Conservation (phyloP, 2,329 filamentous ascomycete genomes). For the Trichoderma afroharzianum region DNA sequence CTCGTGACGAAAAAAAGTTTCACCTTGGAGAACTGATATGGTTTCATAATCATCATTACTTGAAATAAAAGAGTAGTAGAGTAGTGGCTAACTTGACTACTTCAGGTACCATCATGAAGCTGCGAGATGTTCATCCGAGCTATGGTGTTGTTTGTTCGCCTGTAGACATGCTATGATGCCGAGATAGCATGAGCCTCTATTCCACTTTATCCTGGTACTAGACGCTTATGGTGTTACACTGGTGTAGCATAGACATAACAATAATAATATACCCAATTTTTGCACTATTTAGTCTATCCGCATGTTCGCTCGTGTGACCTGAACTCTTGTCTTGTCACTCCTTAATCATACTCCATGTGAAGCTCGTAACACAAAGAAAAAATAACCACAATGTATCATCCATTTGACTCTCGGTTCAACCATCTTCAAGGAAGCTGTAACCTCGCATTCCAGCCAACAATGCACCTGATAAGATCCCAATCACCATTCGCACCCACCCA, state of each 20-base stretch:
- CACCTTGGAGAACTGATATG: slow-evolving; percentile 62
- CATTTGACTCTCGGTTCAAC: not conserved
- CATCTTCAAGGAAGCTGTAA: slow-evolving; percentile 40
- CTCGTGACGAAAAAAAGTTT: slow-evolving; percentile 52
- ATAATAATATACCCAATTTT: not conserved
- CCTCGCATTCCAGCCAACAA: slow-evolving; percentile 86
- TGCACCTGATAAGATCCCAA: slow-evolving; percentile 84
- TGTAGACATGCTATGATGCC: not conserved
- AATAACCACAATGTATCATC: not conserved
- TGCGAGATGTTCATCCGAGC: not conserved
- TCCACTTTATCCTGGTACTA: not conserved
- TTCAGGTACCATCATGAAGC: not conserved
- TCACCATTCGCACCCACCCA: slow-evolving; percentile 85
- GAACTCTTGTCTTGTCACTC: not conserved
- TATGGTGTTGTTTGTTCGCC: not conserved
- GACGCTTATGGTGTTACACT: not conserved
- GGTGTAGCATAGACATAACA: not conserved
- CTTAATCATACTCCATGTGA: not conserved
- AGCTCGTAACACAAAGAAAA: not conserved
- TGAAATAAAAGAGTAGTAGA: not conserved
- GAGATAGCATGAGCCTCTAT: not conserved
- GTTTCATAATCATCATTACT: slow-evolving; percentile 19
- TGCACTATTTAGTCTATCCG: not conserved
- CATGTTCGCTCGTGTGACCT: not conserved
- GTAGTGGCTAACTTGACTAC: not conserved